phyloP scores from a whole-genome alignment of 345 rosid species.

The Eucalyptus cloeziana region DNA sequence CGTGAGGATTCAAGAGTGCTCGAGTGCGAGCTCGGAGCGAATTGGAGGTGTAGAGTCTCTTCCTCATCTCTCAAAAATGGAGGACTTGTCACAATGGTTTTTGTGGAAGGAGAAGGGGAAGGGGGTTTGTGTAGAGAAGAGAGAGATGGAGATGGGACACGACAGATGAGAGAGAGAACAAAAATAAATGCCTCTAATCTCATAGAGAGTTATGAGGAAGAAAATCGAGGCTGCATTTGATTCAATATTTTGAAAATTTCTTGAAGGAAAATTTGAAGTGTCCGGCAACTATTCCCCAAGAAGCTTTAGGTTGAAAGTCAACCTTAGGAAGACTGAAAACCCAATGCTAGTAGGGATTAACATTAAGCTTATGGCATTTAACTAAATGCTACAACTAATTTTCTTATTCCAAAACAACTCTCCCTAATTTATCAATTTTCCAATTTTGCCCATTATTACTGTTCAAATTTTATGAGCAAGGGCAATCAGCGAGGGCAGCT shows the following conservation, averaged over 20 bases:
- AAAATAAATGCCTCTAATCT: not conserved
- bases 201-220: not conserved
- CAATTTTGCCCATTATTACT: no score
- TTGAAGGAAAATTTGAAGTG: no score
- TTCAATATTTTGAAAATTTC: no score
- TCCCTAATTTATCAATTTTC: no score
- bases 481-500: no score
- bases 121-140: not conserved
- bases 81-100: not conserved
- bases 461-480: no score
- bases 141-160: not conserved
- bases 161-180: not conserved
- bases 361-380: no score
- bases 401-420: no score
- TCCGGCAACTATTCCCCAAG: no score
- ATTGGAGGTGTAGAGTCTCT: not conserved
- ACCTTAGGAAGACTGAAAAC: rapidly evolving
- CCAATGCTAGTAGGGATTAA: no score
- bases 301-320: no score
- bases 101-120: not conserved
- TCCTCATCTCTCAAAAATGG: not conserved
- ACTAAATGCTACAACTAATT: no score
- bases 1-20: conserved; percentile 31
- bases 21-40: not conserved
- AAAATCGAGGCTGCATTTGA: not conserved